phyloP scores from a whole-genome alignment of 2,329 filamentous ascomycete species.

The Xylaria sp. region DNA sequence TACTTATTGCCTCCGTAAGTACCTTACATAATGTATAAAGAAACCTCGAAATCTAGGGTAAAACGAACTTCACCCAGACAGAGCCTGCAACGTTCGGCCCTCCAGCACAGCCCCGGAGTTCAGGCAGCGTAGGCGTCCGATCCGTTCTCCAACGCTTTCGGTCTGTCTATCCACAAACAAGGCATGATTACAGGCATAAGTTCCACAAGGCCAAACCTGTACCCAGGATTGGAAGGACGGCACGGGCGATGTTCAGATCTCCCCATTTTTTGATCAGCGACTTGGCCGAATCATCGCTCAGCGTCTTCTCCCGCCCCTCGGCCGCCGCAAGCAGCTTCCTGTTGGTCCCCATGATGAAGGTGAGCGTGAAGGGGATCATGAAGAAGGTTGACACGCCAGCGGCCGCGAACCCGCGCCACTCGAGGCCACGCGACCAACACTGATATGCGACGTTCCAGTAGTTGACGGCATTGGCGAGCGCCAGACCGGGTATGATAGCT shows the following conservation, averaged over 20 bases:
- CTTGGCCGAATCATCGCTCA: constrained; percentile 44
- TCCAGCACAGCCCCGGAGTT: constrained; percentile 15
- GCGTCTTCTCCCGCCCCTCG: constrained; percentile 35
- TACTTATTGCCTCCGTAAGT: not conserved
- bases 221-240: constrained; percentile 45
- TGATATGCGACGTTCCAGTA: constrained; percentile 40
- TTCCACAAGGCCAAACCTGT: constrained; percentile 48
- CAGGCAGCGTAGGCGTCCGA: constrained; percentile 15
- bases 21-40: not conserved
- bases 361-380: constrained; percentile 42
- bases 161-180: not conserved
- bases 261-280: constrained; percentile 47
- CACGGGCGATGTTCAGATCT: constrained; percentile 44
- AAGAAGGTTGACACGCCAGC: constrained; percentile 40
- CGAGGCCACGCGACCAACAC: constrained; percentile 35
- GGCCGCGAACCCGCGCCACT: constrained; percentile 44
- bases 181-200: constrained; percentile 36
- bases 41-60: not conserved
- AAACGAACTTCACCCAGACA: not conserved
- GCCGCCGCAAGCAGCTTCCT: constrained; percentile 34
- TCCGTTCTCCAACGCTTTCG: not conserved
- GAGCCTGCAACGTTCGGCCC: not conserved
- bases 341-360: constrained; percentile 40
- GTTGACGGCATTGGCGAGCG: constrained; percentile 37
- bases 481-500: constrained; percentile 35